Percentiles rank a stretch among this genome's conserved stretches.
phyloP scores from a whole-genome alignment of 2,329 filamentous ascomycete genomes.

The Ascocoryne sarcoides region DNA sequence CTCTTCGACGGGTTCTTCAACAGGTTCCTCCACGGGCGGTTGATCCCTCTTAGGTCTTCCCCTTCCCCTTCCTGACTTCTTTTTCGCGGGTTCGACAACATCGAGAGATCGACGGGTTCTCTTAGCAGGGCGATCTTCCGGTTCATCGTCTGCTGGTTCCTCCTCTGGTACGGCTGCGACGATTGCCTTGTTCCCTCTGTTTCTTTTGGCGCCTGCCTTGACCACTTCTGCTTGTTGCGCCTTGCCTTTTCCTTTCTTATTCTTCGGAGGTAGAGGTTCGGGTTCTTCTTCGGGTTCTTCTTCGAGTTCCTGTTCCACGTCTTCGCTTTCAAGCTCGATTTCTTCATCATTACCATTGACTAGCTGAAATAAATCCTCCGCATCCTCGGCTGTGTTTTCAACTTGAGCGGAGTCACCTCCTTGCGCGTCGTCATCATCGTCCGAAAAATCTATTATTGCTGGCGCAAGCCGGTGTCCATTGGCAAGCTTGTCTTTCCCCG shows the following conservation, averaged over 20 bases:
- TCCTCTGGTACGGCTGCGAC: constrained; percentile 5
- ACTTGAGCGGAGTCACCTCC: constrained; percentile 27
- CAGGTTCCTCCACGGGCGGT: not conserved
- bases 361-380: constrained; percentile 19
- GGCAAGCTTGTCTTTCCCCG: constrained; percentile 14
- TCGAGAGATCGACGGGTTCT: constrained; percentile 14
- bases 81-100: constrained; percentile 3
- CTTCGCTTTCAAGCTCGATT: constrained; percentile 18
- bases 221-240: constrained; percentile 6
- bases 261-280: constrained; percentile 12
- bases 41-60: not conserved
- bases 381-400: constrained; percentile 39
- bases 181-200: constrained; percentile 21
- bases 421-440: constrained; percentile 3
- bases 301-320: constrained; percentile 16
- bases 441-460: too few species aligned
- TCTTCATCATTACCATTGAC: constrained; percentile 23
- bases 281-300: constrained; percentile 21
- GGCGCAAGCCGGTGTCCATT: constrained; percentile 16
- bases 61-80: not conserved
- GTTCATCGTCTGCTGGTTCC: constrained; percentile 1
- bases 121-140: constrained; percentile 13
- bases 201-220: constrained; percentile 20
- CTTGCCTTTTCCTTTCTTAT: constrained; percentile 14
- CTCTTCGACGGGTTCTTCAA: constrained; percentile 3